These are phyloP conservation scores for Austroboletus niveus DNA, from an alignment of 1,284 basidiomycete species.

Conservation along the genomic window DNA sequence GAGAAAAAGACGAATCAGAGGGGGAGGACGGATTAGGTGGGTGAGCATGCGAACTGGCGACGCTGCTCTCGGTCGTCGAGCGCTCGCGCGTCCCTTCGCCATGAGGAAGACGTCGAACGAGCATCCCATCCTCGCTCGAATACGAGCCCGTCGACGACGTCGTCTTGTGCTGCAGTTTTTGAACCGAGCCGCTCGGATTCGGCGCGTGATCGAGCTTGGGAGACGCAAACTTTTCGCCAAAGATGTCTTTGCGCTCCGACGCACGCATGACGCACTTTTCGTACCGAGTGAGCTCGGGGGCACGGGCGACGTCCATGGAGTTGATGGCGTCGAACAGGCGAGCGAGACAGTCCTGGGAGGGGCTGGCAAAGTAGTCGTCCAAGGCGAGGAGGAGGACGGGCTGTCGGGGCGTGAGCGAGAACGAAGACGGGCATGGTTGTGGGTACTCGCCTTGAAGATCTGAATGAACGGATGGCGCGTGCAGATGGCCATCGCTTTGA, in stretches of 20 bases:
- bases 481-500: constrained; percentile 96
- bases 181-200: constrained; percentile 3
- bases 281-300: constrained; percentile 73
- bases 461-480: constrained; percentile 95
- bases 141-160: constrained; percentile 60
- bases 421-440: background rate
- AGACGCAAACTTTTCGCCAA: constrained; percentile 75
- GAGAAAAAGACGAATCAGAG: constrained; percentile 65
- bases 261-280: constrained; percentile 90
- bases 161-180: constrained; percentile 43
- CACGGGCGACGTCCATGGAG: constrained; percentile 80
- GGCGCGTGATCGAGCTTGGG: constrained; percentile 18
- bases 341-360: constrained; percentile 84
- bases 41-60: constrained; percentile 29
- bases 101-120: constrained; percentile 39
- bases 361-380: constrained; percentile 90
- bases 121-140: constrained; percentile 61
- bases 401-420: constrained; percentile 40
- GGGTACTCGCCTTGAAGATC: constrained; percentile 83
- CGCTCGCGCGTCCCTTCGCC: constrained; percentile 35
- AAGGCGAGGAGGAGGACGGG: constrained; percentile 92
- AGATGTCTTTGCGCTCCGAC: constrained; percentile 89
- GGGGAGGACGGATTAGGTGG: constrained; percentile 48
- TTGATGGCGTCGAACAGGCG: constrained; percentile 93
- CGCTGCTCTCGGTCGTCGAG: constrained; percentile 41